Percentiles rank a stretch among this genome's conserved stretches.
These are phyloP conservation scores for Thielaviopsis ethacetica DNA, from an alignment of 2,329 filamentous ascomycete genomes.

Conservation along the genomic window DNA sequence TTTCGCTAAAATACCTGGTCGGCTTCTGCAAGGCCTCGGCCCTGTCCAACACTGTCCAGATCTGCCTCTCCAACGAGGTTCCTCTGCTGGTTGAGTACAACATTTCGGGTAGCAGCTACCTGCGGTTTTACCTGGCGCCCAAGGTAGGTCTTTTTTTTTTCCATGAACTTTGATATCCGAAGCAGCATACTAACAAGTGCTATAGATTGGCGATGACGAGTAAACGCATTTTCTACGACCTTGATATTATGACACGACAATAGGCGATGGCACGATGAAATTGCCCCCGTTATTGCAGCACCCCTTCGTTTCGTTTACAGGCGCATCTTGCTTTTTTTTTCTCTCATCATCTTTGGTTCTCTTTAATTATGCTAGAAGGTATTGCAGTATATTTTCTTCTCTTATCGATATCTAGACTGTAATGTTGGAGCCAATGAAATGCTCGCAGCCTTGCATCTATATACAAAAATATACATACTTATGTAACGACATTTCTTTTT, in stretches of 20 bases:
- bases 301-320: neutral
- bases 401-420: neutral
- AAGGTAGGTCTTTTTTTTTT: conserved; percentile 49
- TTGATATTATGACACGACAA: conserved; percentile 10
- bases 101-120: conserved; percentile 64
- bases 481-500: neutral
- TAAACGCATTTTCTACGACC: conserved; percentile 10
- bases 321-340: neutral
- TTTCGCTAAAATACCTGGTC: conserved; percentile 97
- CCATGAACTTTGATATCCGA: neutral
- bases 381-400: neutral
- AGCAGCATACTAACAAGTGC: neutral
- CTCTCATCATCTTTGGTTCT: neutral
- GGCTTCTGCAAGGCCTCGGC: conserved; percentile 98
- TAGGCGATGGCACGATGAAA: conserved; percentile 1
- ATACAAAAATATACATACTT: neutral
- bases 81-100: conserved; percentile 89
- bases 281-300: neutral
- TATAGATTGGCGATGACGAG: conserved; percentile 19
- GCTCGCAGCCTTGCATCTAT: conserved; percentile 9
- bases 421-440: neutral
- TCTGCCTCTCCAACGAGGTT: conserved; percentile 91
- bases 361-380: neutral
- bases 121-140: conserved; percentile 94
- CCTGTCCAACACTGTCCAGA: conserved; percentile 66